Conservation (phyloP, 257 asterid species). For the Sherardia arvensis region DNA sequence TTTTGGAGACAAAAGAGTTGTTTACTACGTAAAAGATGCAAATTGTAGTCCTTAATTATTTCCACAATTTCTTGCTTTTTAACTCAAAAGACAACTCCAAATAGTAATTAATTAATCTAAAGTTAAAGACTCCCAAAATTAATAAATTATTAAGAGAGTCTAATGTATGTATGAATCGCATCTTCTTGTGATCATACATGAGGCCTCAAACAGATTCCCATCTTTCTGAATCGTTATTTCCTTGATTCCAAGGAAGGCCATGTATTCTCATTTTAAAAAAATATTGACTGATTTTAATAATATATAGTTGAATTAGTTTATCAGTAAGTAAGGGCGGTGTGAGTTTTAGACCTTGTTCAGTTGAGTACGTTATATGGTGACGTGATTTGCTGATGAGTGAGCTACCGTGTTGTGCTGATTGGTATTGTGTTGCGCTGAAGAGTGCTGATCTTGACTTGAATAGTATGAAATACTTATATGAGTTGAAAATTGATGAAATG, state of each 20-base stretch:
- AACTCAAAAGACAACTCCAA: neutral
- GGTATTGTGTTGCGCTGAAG: no score
- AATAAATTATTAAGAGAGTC: neutral
- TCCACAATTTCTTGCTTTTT: neutral
- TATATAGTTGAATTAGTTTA: neutral
- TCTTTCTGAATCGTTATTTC: neutral
- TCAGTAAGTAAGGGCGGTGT: no score
- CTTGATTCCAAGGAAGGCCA: neutral
- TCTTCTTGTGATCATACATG: neutral
- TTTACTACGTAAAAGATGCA: slow-evolving; percentile 11
- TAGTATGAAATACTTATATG: no score
- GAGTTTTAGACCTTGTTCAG: no score
- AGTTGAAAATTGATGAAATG: no score
- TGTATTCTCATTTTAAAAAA: neutral
- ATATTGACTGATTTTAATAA: neutral
- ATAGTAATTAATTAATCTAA: neutral
- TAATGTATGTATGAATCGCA: neutral
- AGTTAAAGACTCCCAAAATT: neutral
- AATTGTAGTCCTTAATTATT: neutral
- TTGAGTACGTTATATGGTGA: no score
- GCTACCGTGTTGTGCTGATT: no score
- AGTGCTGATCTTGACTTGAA: no score
- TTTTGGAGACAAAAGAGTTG: slow-evolving; percentile 7
- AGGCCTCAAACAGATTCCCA: neutral
- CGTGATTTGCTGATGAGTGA: no score